Percentiles rank a stretch among this genome's conserved stretches.
Evolutionary conservation across 2,329 filamentous ascomycete genomes (phyloP).

Genomic region (Mariannaea elegans): DNA sequence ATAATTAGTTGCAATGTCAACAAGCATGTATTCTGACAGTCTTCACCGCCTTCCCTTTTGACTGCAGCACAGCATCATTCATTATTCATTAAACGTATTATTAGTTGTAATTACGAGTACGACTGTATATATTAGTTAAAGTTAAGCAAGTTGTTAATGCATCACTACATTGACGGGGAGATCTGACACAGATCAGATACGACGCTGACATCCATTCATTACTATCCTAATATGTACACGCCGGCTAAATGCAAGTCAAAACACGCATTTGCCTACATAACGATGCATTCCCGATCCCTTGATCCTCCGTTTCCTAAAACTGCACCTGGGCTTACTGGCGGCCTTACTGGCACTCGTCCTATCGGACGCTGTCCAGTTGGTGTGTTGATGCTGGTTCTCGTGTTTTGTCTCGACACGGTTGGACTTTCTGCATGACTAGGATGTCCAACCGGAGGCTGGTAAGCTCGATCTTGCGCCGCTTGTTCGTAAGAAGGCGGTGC

Average conservation of each 20-base stretch:
- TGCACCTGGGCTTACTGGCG: slow-evolving; percentile 34
- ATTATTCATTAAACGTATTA: too few relatives aligned
- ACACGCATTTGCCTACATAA: too few relatives aligned
- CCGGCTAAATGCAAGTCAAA: slow-evolving; percentile 5
- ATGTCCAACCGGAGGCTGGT: slow-evolving; percentile 61
- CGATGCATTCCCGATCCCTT: slow-evolving; percentile 52
- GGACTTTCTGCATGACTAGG: slow-evolving; percentile 54
- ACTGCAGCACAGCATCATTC: too few relatives aligned
- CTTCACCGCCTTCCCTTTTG: slow-evolving; percentile 39
- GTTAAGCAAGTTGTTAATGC: too few relatives aligned
- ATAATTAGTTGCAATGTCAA: too few relatives aligned
- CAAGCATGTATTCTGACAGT: slow-evolving; percentile 35
- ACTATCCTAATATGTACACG: slow-evolving; percentile 4
- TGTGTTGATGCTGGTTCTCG: slow-evolving; percentile 26
- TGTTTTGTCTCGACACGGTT: slow-evolving; percentile 32
- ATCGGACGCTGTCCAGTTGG: slow-evolving; percentile 30
- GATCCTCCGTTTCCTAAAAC: slow-evolving; percentile 28
- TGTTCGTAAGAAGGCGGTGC: slow-evolving; percentile 68
- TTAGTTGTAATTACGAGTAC: too few relatives aligned
- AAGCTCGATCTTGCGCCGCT: slow-evolving; percentile 60
- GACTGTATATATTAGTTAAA: too few relatives aligned
- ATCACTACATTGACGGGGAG: background rate
- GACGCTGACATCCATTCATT: background rate
- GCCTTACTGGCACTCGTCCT: slow-evolving; percentile 30
- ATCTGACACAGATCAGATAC: background rate